phyloP scores from a whole-genome alignment of 345 rosid species.

The Cardiospermum halicacabum region DNA sequence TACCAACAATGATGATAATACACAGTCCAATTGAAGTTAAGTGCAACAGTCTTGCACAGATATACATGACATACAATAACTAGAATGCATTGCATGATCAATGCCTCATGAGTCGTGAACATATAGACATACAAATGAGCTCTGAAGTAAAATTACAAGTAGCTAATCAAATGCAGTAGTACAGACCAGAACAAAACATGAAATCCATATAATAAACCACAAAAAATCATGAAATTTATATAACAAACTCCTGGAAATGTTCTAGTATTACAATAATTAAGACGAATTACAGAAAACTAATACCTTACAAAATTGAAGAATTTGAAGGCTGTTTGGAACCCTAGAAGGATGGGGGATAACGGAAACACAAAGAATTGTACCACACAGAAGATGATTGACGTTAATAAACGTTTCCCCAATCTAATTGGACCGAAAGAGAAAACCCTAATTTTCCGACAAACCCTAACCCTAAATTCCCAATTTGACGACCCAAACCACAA shows the following conservation, averaged over 20 bases:
- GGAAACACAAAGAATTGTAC: neutral
- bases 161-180: neutral
- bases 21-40: too few species aligned
- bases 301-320: constrained; percentile 23
- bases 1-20: too few species aligned
- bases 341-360: neutral
- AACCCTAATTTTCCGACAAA: constrained; percentile 18
- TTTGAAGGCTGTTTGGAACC: constrained; percentile 7
- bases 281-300: neutral
- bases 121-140: neutral
- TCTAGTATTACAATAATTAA: neutral
- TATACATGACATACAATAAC: too few species aligned
- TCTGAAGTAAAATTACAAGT: neutral
- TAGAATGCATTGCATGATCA: too few species aligned
- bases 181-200: neutral
- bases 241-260: neutral
- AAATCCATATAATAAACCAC: neutral
- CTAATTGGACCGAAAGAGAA: constrained; percentile 12
- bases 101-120: too few species aligned
- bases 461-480: constrained; percentile 48
- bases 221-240: neutral
- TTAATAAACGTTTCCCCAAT: constrained; percentile 8
- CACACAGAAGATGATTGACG: constrained; percentile 5
- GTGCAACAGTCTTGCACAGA: too few species aligned
- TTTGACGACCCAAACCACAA: constrained; percentile 11